Evolutionary conservation across 2,329 filamentous ascomycete genomes (phyloP).

Genomic region (Coleophoma crateriformis): DNA sequence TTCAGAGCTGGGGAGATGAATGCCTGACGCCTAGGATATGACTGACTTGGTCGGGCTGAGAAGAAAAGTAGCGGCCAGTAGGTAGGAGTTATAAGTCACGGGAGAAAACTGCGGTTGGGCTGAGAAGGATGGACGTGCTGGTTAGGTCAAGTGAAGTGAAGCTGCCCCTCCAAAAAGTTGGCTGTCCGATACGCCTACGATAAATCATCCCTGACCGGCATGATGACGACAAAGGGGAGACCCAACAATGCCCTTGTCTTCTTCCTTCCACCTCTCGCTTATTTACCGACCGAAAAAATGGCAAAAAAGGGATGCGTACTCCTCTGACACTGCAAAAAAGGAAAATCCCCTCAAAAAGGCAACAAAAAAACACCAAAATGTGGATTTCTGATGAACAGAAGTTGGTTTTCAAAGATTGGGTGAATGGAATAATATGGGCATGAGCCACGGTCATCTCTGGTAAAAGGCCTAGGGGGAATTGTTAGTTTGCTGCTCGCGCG

Average conservation of each 20-base stretch:
- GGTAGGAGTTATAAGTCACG: no score
- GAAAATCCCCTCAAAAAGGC: background rate
- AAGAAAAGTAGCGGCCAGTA: no score
- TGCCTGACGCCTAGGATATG: no score
- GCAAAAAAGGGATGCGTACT: no score
- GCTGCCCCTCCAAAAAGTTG: no score
- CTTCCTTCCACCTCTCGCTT: background rate
- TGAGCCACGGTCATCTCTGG: constrained; percentile 31
- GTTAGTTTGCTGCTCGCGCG: constrained; percentile 5
- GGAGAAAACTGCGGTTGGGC: no score
- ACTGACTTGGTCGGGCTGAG: no score
- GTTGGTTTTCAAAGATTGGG: constrained; percentile 42
- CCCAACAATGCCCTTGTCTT: no score
- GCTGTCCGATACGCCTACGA: background rate
- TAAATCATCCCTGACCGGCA: background rate
- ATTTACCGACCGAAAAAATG: background rate
- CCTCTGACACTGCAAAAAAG: background rate
- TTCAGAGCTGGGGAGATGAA: no score
- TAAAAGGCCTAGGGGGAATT: constrained; percentile 22
- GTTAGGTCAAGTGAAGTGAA: no score
- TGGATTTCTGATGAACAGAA: constrained; percentile 20
- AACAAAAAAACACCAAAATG: constrained; percentile 11
- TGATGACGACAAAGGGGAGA: background rate
- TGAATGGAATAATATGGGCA: constrained; percentile 46
- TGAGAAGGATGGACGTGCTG: no score